Evolutionary conservation across 2,329 filamentous ascomycete species (phyloP), one percentile per base, ranked within the genome.

Genomic region (Xylariaceae sp.): DNA sequence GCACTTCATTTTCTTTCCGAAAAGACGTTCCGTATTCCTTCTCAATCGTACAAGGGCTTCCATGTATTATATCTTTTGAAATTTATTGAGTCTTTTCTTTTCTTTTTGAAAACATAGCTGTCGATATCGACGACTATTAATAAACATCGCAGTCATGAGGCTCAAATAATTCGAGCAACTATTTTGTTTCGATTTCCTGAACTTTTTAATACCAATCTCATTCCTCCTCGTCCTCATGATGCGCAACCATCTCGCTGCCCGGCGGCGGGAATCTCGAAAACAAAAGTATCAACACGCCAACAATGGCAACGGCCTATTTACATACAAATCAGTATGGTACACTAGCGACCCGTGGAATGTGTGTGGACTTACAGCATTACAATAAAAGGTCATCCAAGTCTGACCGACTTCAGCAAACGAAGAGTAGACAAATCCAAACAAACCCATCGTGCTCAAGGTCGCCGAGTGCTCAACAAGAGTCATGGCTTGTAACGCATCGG

Each of bases 371-470:
- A 68, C 67, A 17, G 67, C 67, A 55, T 68, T 69, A 50, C 62
- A 65, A 47, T 66, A 69, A 48, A 69, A 69, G 9, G 67, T 67
- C 59, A 69, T 50, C 42, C 68, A 62, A n/a, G 66, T 60, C 56
- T 64, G 61, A 9, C 64, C 64, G 7, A 66, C 45, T 8, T 66
- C 61, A 11, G 66, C 59, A 23, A 68, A 62, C 1, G 61, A 57
- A 3, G 67, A 69, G 53, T 65, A 69, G n/a, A 69, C 60, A 15
- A 58, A 62, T 1, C 67, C 67, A 52, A 69, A 69, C 5, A 68
- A n/a, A 1, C 67, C 67, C 50, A 68, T 60, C 2, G 66, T 69
- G 2, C 56, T 58, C 17, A 69, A 42, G 1, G 61, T 63, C 9
- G 66, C 67, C 39, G 64, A 58, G 45, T 65, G 64, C 34, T 65